Base-by-base conservation (phyloP, 2,329 filamentous ascomycete species). In the Phaeosphaeriaceae sp. region DNA sequence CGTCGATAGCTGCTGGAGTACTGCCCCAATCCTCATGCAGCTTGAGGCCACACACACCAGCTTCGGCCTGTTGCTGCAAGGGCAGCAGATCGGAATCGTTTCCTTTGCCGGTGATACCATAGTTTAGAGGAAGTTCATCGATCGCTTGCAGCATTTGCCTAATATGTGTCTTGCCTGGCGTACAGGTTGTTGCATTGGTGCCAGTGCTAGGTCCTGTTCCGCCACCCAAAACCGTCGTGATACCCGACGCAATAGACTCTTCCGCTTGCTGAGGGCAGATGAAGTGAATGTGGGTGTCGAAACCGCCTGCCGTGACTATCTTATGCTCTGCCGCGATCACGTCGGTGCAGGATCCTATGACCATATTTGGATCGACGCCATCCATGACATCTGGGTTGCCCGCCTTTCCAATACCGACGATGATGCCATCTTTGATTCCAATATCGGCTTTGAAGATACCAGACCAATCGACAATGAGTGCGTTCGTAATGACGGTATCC, bases 331-430 rank as follows among this genome's bases (percentile, higher is more conserved):
- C 93, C 19, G 94, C 92, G 73, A 98, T 88, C 21, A 97, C 92
- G 81, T 98, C 94, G 0, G 94, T 98, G 66, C 91, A 92, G 62
- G 89, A 90, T 11, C 94, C 94, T 10, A 97, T 87, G 1, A 97
- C 81, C 88, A 98, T 88, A 55, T 88, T 84, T 0, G 87, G 83
- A 58, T 89, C 83, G 7, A 98, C 92, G 4, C 91, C 91, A 31
- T 95, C 90, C 94, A 97, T 97, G 48, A 96, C 88, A 78, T 98
- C 94, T n/a, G 94, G 94, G 71, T 97, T 98, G 20, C 94, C 94
- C 17, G 94, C 92, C 79, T 98, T 97, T 58, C 94, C 94, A 67
- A 98, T 94, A 0, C 88, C 94, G 25, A 89, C 89, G 70, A 98
- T 97, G 41, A 90, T 75, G 1, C 94, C 93, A 66, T 93, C 79